Percentiles rank a stretch among this genome's conserved stretches.
phyloP scores from a whole-genome alignment of 2,329 filamentous ascomycete genomes.

The Raffaelea deltoideospora region DNA sequence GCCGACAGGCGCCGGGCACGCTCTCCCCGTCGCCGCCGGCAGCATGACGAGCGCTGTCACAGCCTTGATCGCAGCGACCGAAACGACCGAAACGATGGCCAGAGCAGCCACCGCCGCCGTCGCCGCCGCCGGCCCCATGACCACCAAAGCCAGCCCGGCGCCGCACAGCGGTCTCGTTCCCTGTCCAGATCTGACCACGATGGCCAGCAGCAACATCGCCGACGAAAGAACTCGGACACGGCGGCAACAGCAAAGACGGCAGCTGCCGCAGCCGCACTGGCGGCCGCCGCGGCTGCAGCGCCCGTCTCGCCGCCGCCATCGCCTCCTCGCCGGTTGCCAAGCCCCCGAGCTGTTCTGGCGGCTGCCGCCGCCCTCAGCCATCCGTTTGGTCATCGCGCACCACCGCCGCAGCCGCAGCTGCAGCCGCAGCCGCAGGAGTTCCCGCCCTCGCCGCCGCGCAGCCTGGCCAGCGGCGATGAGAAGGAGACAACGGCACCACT shows the following conservation, averaged over 20 bases:
- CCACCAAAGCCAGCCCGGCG: constrained; percentile 8
- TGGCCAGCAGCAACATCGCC: not conserved
- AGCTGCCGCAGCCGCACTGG: not conserved
- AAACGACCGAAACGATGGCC: too few relatives aligned
- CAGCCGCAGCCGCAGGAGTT: not conserved
- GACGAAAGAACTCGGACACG: too few relatives aligned
- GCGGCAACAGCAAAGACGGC: not conserved
- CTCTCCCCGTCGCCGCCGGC: too few relatives aligned
- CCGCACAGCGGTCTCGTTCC: constrained; percentile 4
- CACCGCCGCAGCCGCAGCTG: not conserved
- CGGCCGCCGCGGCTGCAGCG: constrained; percentile 2
- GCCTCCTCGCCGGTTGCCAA: constrained; percentile 4
- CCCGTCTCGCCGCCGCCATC: constrained; percentile 5
- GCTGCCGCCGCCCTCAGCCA: constrained; percentile 1
- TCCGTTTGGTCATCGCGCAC: not conserved
- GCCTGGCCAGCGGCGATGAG: too few relatives aligned
- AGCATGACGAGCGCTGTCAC: too few relatives aligned
- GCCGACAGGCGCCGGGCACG: constrained; percentile 9
- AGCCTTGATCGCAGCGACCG: too few relatives aligned
- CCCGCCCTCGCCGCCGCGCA: too few relatives aligned
- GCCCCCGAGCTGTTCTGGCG: too few relatives aligned
- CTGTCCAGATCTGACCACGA: not conserved
- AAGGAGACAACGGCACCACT: too few relatives aligned
- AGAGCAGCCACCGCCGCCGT: constrained; percentile 8
- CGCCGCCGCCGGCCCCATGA: constrained; percentile 10